Evolutionary conservation across 2,329 filamentous ascomycete genomes (phyloP).

Genomic region (Colletotrichum tabaci): DNA sequence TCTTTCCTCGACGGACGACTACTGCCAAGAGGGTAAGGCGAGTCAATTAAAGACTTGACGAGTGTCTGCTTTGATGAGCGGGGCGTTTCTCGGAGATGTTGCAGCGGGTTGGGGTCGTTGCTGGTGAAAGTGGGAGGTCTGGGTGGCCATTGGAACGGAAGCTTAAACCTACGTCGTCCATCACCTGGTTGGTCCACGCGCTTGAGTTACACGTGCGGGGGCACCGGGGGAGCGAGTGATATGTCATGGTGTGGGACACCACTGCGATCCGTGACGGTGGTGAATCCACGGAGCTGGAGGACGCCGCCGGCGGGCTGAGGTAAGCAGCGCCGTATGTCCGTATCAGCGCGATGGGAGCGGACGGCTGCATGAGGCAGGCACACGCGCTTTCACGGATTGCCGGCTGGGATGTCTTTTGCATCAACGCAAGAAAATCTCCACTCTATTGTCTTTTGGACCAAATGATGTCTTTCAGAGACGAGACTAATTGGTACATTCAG

Average conservation of each 20-base stretch:
- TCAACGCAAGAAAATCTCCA: not conserved
- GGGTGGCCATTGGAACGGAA: conserved; percentile 20
- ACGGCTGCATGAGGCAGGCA: conserved; percentile 20
- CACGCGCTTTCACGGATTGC: conserved; percentile 26
- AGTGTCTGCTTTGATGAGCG: not conserved
- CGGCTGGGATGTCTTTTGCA: not conserved
- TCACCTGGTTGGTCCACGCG: conserved; percentile 27
- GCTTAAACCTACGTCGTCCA: conserved; percentile 35
- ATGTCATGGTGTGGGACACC: conserved; percentile 3
- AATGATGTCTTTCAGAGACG: too few relatives aligned
- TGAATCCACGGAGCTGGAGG: conserved; percentile 15
- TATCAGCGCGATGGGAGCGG: conserved; percentile 33
- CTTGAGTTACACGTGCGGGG: not conserved
- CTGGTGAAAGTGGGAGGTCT: conserved; percentile 1
- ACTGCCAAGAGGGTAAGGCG: not conserved
- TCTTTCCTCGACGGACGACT: not conserved
- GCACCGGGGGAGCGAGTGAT: not conserved
- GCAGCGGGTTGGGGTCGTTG: not conserved
- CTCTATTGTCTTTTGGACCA: too few relatives aligned
- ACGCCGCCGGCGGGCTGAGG: conserved; percentile 5
- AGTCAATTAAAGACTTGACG: not conserved
- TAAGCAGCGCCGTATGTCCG: conserved; percentile 27
- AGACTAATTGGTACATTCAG: too few relatives aligned
- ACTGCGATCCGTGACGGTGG: not conserved
- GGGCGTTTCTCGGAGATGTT: not conserved